phyloP scores from a whole-genome alignment of 2,329 filamentous ascomycete genomes.

The Stemphylium beticola region DNA sequence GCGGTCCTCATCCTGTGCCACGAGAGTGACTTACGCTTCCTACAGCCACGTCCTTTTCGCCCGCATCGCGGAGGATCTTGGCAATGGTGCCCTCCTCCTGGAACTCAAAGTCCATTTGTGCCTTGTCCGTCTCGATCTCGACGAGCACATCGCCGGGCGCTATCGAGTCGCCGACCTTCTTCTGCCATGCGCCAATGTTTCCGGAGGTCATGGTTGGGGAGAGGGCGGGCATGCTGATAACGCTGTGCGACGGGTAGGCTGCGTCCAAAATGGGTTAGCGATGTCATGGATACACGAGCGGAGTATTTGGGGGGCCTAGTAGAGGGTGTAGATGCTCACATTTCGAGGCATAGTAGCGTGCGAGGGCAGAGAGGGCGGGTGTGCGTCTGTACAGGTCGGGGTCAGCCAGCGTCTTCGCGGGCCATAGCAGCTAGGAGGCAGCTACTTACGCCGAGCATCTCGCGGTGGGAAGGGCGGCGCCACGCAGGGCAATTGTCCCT shows the following conservation, averaged over 20 bases:
- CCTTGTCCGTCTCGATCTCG: conserved; percentile 99
- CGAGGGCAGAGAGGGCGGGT: conserved; percentile 65
- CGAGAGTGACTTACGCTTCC: conserved; percentile 72
- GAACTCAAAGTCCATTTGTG: conserved; percentile 99
- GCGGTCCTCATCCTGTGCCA: too few relatives aligned
- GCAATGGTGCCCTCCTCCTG: conserved; percentile 97
- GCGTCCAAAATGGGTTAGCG: conserved; percentile 48
- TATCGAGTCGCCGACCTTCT: conserved; percentile 89
- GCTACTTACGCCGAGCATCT: conserved; percentile 34
- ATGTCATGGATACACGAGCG: conserved; percentile 11
- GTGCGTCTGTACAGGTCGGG: conserved; percentile 44
- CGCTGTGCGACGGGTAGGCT: conserved; percentile 93
- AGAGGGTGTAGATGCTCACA: conserved; percentile 54
- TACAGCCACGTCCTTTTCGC: conserved; percentile 91
- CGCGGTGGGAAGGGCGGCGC: conserved; percentile 53
- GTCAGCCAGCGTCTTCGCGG: conserved; percentile 32
- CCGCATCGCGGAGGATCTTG: conserved; percentile 90
- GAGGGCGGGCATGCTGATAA: conserved; percentile 97
- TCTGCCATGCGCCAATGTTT: conserved; percentile 97
- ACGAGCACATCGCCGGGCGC: conserved; percentile 92
- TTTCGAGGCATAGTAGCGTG: conserved; percentile 73
- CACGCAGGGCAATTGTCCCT: conserved; percentile 52
- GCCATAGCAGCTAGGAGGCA: conserved; percentile 15
- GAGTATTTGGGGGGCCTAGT: background rate
- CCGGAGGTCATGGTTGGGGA: conserved; percentile 97